These are phyloP conservation scores for Vaccinium vitisidaea DNA, from an alignment of 148 eudicot genomes.

Conservation along the genomic window DNA sequence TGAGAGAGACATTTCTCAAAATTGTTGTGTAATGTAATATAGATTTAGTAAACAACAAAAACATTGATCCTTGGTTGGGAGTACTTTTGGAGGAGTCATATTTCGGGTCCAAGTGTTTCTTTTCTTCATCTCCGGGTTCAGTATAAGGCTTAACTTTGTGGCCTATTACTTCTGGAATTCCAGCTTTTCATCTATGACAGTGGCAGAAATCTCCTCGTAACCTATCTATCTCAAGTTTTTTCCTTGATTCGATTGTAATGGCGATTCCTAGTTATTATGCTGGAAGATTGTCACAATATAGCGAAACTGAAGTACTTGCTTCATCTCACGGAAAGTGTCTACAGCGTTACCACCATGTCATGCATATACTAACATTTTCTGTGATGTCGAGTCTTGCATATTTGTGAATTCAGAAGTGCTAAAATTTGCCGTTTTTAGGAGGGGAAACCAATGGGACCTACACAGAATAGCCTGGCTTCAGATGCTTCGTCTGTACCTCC, in stretches of 20 bases:
- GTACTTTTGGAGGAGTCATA: too few species aligned
- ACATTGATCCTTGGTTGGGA: not conserved
- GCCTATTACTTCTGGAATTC: not conserved
- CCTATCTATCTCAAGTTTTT: not conserved
- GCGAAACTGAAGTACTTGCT: not conserved
- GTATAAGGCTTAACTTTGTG: not conserved
- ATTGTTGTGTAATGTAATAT: too few species aligned
- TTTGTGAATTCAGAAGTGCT: not conserved
- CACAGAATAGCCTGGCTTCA: constrained; percentile 22
- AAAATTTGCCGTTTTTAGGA: constrained; percentile 22
- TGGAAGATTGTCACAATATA: not conserved
- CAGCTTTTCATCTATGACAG: not conserved
- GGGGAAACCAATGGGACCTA: constrained; percentile 20
- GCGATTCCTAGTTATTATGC: not conserved
- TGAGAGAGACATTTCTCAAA: too few species aligned
- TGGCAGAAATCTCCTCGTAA: not conserved
- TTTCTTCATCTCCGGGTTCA: not conserved
- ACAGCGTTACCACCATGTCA: not conserved
- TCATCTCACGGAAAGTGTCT: not conserved
- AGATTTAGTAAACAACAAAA: not conserved
- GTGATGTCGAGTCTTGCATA: not conserved
- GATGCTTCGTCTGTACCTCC: constrained; percentile 35
- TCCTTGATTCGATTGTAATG: not conserved
- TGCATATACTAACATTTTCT: not conserved
- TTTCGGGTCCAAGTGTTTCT: not conserved